These are phyloP conservation scores for Eutrema salsugineum DNA, from an alignment of 441 rosid species.

Conservation along the genomic window DNA sequence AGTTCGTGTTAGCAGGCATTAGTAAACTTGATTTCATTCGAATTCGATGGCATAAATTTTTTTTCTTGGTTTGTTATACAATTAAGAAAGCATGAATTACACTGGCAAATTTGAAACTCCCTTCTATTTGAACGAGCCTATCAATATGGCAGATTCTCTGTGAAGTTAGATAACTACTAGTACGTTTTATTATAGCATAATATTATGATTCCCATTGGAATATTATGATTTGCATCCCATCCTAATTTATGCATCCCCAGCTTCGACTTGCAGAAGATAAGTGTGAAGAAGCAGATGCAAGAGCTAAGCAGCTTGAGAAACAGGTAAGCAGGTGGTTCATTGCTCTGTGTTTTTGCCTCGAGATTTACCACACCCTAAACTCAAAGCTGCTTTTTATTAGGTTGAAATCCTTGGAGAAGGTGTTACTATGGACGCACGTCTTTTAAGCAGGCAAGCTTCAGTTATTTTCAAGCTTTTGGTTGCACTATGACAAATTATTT, in stretches of 20 bases:
- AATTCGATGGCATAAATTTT: background rate
- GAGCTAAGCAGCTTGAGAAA: conserved; percentile 61
- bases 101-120: background rate
- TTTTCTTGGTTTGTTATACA: background rate
- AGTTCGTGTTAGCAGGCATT: conserved; percentile 9
- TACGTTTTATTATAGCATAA: background rate
- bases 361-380: background rate
- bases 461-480: background rate
- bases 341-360: background rate
- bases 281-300: conserved; percentile 66
- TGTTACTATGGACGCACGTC: conserved; percentile 70
- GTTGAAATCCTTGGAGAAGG: conserved; percentile 84
- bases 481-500: background rate
- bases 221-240: conserved; percentile 21
- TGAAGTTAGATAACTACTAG: background rate
- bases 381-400: conserved; percentile 24
- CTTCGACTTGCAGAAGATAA: conserved; percentile 73
- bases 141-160: background rate
- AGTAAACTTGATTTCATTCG: background rate
- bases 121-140: background rate
- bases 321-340: conserved; percentile 34
- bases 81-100: background rate
- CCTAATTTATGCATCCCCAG: conserved; percentile 51
- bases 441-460: conserved; percentile 70
- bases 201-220: background rate